Evolutionary conservation across 495 filamentous ascomycete genomes (phyloP), one percentile per base, ranked within the genome.

Genomic region (Venustampulla echinocandica): DNA sequence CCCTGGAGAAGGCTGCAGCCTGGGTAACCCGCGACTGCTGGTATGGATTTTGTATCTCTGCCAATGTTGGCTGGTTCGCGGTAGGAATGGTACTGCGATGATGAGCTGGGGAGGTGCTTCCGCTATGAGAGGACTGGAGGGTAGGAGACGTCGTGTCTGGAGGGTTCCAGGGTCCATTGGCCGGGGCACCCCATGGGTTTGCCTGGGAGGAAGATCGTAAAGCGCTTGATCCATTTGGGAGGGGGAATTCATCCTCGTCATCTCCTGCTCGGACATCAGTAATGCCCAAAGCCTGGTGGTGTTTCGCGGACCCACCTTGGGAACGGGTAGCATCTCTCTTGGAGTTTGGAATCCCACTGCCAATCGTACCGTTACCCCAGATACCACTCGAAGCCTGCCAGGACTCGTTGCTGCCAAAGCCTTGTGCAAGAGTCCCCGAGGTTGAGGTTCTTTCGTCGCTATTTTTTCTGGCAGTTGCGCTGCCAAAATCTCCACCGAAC

Each of bases 151-250:
- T 67, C n/a, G 65, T 61, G 43, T 77, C 76, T 15, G 74, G 54
- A 3, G 69, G 63, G 45, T 66, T 69, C 82, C 81, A 85, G 0
- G 74, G 69, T 2, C 68, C 49, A 30, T 67, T 71, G 24, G 69
- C 60, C 13, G 67, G 67, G 21, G 58, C 55, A 55, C 54, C 64
- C 74, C 73, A 77, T 24, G 62, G 63, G 55, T 87, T 80, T 1
- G 77, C 73, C 54, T 82, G 80, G 1, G 82, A 85, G 1, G 78
- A 71, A 2, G 76, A 69, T 33, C 84, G 60, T 22, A 87, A 59
- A 24, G 82, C 82, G 20, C 79, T 70, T 2, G 82, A 85, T 19
- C 84, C 82, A 22, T 74, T 73, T 53, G 79, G 76, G 20, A 42
- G 22, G 14, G 24, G 46, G 24, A 49, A 52, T 9, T 42, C 42